Evolutionary conservation across 306 rosid genomes (phyloP), one percentile per base, ranked within the genome.

Genomic region (Arachis hypogaea): DNA sequence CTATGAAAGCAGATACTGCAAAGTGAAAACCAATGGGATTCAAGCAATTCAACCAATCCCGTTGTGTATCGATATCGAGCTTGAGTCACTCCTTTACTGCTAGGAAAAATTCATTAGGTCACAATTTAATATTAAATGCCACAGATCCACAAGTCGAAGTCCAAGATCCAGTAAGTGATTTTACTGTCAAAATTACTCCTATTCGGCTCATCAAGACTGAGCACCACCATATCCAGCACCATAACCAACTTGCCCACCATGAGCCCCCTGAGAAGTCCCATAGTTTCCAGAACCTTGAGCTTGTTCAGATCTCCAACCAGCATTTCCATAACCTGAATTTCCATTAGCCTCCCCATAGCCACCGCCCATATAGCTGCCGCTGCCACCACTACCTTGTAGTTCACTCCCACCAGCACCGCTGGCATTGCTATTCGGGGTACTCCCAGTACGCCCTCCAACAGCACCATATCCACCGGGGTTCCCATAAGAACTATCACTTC

Each of bases 21-120:
- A 33, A 33, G 38, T 33, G 38, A 33, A 33, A 92, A 82, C 91
- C 87, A 88, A 85, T 88, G 82, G 93, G 95, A 87, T 88, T 88
- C 88, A 90, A 90, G 97, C 97, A 95, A 86, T 82, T 87, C 98
- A 91, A 92, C 99, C 98, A 87, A 98, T 86, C 97, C 95, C 93
- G 78, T 79, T 72, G 86, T 69, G 84, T 46, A 75, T 80, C 55
- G 82, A 52, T 77, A 75, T 82, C 59, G 80, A 78, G 77, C 85
- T 80, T 58, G 82, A 68, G 87, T 80, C 78, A 71, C 83, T 79
- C 81, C 88, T 68, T 82, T 76, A 86, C 81, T 11, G 89, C 89
- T 79, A 70, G 56, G 81, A 72, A 84, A 78, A 86, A 84, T 83
- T 80, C 78, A 76, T 66, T 64, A 76, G 79, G 84, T 74, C 90